Conservation (phyloP, 306 rosid species). For the Malus asiatica region DNA sequence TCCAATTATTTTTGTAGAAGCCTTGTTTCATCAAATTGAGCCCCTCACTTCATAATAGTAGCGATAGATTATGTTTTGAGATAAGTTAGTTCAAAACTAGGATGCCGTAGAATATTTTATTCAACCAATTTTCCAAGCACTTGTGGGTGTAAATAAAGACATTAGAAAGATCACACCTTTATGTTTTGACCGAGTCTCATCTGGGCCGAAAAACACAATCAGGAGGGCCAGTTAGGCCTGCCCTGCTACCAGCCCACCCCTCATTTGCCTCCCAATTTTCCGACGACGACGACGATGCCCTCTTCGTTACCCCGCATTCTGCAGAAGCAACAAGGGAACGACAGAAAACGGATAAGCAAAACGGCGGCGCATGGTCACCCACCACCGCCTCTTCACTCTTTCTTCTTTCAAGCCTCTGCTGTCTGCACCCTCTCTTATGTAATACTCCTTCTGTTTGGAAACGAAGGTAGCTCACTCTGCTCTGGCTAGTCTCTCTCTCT, state of each 20-base stretch:
- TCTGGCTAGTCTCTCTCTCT: conserved; percentile 8
- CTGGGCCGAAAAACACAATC: neutral
- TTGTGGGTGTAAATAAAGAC: too few relatives aligned
- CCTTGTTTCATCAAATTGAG: too few relatives aligned
- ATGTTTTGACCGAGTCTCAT: neutral
- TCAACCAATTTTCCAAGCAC: too few relatives aligned
- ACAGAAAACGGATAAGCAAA: conserved; percentile 23
- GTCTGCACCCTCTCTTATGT: neutral
- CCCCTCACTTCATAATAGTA: too few relatives aligned
- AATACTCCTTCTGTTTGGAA: neutral
- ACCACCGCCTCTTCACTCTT: conserved; percentile 2
- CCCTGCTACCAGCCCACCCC: neutral
- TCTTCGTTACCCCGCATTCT: neutral
- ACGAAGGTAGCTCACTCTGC: neutral
- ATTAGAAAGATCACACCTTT: too few relatives aligned
- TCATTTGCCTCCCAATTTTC: neutral
- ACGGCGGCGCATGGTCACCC: conserved; percentile 11
- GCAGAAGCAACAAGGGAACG: neutral
- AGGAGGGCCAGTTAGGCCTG: neutral
- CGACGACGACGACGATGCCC: too few relatives aligned
- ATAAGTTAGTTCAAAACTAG: too few relatives aligned
- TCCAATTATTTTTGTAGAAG: too few relatives aligned
- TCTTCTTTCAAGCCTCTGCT: neutral
- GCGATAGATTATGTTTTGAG: too few relatives aligned
- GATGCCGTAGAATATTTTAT: too few relatives aligned